Evolutionary conservation across 345 rosid species (phyloP).

Genomic region (Salix suchowensis): DNA sequence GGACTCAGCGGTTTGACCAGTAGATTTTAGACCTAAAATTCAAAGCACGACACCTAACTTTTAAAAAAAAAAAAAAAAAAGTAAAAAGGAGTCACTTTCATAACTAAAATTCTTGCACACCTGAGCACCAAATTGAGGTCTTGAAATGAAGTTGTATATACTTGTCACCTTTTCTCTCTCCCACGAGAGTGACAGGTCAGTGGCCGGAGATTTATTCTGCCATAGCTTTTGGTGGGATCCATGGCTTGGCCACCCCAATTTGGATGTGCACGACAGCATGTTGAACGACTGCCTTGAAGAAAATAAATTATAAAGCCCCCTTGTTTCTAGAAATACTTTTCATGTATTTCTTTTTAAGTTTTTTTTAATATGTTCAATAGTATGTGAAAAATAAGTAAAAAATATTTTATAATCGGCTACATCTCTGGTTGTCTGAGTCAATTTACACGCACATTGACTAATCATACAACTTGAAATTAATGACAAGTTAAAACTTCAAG

Average conservation of each 20-base stretch:
- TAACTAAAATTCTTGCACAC: not conserved
- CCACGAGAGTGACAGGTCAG: not conserved
- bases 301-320: not conserved
- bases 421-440: fast-evolving
- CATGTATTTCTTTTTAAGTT: no score
- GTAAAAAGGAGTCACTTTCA: not conserved
- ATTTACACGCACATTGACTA: no score
- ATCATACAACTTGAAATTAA: no score
- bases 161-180: not conserved
- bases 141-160: not conserved
- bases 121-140: not conserved
- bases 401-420: not conserved
- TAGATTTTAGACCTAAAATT: not conserved
- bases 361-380: no score
- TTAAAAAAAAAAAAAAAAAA: no score
- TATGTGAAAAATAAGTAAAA: not conserved
- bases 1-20: not conserved
- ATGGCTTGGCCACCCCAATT: not conserved
- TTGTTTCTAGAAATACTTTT: no score
- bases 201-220: not conserved
- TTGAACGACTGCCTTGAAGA: not conserved
- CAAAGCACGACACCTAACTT: not conserved
- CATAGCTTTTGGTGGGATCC: not conserved
- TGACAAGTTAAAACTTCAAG: no score
- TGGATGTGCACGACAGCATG: not conserved